Conservation (phyloP, 2,329 filamentous ascomycete species). For the Hymenoscyphus infarciens region DNA sequence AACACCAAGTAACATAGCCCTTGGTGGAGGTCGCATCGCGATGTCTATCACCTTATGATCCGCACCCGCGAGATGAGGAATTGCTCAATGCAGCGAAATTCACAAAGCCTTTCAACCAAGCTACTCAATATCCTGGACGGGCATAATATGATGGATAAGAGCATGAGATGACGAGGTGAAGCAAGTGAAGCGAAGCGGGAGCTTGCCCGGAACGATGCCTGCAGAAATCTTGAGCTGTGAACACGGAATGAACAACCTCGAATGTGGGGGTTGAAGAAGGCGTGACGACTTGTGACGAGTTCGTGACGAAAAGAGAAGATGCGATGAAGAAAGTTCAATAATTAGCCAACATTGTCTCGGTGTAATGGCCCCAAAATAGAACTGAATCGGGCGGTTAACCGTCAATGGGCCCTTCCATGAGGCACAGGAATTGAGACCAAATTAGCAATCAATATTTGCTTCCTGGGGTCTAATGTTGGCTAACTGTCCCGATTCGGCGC, state of each 20-base stretch:
- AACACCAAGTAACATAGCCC: conserved; percentile 1
- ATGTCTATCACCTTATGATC: conserved; percentile 16
- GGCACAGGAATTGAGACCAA: conserved; percentile 19
- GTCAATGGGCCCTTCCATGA: conserved; percentile 9
- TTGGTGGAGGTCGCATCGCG: conserved; percentile 8
- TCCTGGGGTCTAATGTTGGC: conserved; percentile 7
- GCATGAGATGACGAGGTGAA: conserved; percentile 13
- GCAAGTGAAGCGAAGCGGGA: not conserved
- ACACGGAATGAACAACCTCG: conserved; percentile 6
- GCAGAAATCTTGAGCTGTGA: conserved; percentile 10
- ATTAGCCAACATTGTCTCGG: conserved; percentile 21
- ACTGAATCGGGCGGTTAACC: conserved; percentile 28
- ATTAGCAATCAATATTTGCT: conserved; percentile 27
- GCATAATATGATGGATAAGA: conserved; percentile 12
- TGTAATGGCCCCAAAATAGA: conserved; percentile 29
- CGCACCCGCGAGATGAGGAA: conserved; percentile 20
- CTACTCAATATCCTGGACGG: conserved; percentile 10
- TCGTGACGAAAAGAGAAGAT: not conserved
- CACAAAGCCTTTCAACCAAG: conserved; percentile 12
- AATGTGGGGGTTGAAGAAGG: conserved; percentile 9
- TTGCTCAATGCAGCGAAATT: conserved; percentile 16
- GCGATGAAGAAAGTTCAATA: conserved; percentile 14
- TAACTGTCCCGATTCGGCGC: conserved; percentile 20
- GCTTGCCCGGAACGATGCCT: conserved; percentile 4
- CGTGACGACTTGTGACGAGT: not conserved